Evolutionary conservation across 2,329 filamentous ascomycete species (phyloP), one percentile per base, ranked within the genome.

Genomic region (Thielaviopsis ethacetica): DNA sequence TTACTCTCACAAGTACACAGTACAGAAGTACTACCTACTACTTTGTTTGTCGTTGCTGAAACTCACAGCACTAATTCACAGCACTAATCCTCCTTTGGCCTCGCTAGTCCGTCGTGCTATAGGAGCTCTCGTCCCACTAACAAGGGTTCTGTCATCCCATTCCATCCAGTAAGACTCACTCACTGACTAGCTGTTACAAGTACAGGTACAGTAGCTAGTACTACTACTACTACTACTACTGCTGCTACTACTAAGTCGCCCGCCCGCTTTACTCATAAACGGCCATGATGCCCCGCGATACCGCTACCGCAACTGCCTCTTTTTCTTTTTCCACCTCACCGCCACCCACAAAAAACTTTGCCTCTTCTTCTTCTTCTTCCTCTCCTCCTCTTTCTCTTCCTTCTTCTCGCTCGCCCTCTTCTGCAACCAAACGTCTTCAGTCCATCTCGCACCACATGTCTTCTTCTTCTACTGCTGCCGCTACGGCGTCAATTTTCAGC

Each of bases 401-500:
- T 63, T 65, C 52, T 62, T 56, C 64, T 63, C 67, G 68, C 64
- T 72, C 71, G 63, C 72, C 76, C 58, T 72, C 75, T 62, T 71
- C 75, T 60, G 72, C 74, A 61, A 73, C 77, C 17, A 34, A 61
- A 65, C 74, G 81, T 70, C 72, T 84, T 62, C 75, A 78, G 66
- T 83, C 75, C 67, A 79, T 89, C 66, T 77, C 79, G 66, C 76
- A 75, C 68, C 88, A 93, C 72, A 73, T 73, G 71, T 65, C 69
- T 62, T 66, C 69, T 59, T 64, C 67, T 58, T 21, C 57, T 30
- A 19, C 59, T 26, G 41, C 55, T 22, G 54, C 62, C 24, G 59
- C 56, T 27, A 72, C 74, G 67, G 69, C 77, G 60, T 85, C 86
- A 65, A 82, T 79, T 68, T 95, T 95, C 75, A 81, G 84, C 62